Conservation (phyloP, 495 filamentous ascomycete species). For the Cryomyces minteri region DNA sequence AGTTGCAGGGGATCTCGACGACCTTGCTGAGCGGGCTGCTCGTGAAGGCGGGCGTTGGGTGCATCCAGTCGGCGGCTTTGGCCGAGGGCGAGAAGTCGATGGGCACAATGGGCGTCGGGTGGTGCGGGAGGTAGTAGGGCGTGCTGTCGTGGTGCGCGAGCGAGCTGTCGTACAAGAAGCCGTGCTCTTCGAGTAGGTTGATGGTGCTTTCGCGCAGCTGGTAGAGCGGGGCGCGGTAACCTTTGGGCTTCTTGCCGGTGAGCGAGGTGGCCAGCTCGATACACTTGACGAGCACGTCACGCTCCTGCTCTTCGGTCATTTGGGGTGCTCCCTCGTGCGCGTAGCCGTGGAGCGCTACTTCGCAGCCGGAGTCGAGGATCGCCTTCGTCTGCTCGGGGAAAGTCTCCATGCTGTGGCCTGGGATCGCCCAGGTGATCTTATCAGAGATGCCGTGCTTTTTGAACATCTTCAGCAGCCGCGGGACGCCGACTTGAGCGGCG, state of each 20-base stretch:
- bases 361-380: constrained; percentile 36
- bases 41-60: constrained; percentile 24
- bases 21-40: constrained; percentile 9
- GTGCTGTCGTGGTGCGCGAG: constrained; percentile 35
- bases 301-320: constrained; percentile 37
- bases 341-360: constrained; percentile 44
- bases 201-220: constrained; percentile 36
- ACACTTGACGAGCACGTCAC: constrained; percentile 35
- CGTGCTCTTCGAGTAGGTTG: constrained; percentile 32
- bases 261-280: constrained; percentile 28
- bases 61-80: constrained; percentile 33
- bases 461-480: constrained; percentile 37
- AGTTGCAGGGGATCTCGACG: constrained; percentile 35
- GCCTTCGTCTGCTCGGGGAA: constrained; percentile 34
- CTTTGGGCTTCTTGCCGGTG: constrained; percentile 33
- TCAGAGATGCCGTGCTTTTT: constrained; percentile 31
- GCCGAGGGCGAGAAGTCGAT: constrained; percentile 31
- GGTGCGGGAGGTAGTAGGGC: constrained; percentile 31
- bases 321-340: constrained; percentile 37
- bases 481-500: constrained; percentile 38
- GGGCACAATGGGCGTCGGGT: constrained; percentile 25
- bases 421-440: constrained; percentile 44
- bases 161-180: constrained; percentile 37
- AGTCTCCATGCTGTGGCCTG: constrained; percentile 41
- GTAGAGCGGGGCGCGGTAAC: constrained; percentile 41